Evolutionary conservation across 2,329 filamentous ascomycete genomes (phyloP), one percentile per base, ranked within the genome.

Genomic region (Diaporthe sp.): DNA sequence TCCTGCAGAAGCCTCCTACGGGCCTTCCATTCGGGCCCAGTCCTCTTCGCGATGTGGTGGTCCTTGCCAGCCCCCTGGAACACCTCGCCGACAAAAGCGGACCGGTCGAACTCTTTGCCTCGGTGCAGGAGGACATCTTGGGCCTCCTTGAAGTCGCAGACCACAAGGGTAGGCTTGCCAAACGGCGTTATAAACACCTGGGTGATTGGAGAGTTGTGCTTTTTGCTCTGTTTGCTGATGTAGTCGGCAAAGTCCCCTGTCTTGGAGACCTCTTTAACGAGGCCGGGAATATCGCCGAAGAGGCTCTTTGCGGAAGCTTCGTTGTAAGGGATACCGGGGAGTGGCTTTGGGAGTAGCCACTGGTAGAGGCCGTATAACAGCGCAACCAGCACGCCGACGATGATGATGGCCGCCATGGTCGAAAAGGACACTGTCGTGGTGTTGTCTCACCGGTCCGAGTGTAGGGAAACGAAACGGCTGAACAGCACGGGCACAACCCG

Each of bases 111-210:
- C 22, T 75, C 75, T 6, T 58, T 58, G 51, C 19, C 44, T 4
- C 75, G 72, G 28, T 73, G 75, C 39, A 75, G 60, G 28, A 75
- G 42, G 31, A 76, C 61, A 28, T 76, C 75, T 39, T 75, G 67
- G 25, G 75, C 58, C n/a, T 68, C 57, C 17, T 28, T 42, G 53
- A 76, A 74, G 37, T 76, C 75, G 34, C 53, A 44, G 46, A 76
- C 49, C 25, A 76, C 15, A 8, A 76, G 57, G 8, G 31, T 46
- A 4, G 75, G 75, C 44, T 37, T 42, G 12, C 70, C 75, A 31
- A 84, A 80, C 0, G 84, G 84, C 39, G 79, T 75, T 17, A 84
- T 72, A 71, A 85, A 85, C 61, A 84, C 71, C 58, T 86, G 84
- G 3, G 80, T 76, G 15, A 85, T 75, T 3, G 82, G 81, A 0